Base-by-base conservation (phyloP, 208 protist genomes). In the Leishmania tropica region DNA sequence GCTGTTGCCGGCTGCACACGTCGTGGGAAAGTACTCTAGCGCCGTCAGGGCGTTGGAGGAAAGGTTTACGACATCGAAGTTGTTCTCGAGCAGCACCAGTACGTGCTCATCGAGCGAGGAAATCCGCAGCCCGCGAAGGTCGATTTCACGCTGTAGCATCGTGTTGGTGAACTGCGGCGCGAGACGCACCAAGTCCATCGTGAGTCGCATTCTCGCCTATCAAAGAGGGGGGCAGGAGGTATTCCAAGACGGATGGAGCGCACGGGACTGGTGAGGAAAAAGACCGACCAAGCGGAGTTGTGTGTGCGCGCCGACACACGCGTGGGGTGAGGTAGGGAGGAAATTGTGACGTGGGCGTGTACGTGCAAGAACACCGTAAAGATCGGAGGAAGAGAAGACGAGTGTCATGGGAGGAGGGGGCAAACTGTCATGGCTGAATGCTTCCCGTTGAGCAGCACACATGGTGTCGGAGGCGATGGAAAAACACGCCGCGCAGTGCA, bases 161-260 rank as follows among this genome's bases (percentile, higher is more conserved):
- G 93, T 90, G 77, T 97, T 97, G 5, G 88, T 96, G 74, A 97
- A 94, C 87, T 97, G 95, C 60, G 95, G 95, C 24, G 95, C 93
- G 56, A 89, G 88, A 24, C 92, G 88, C 56, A 97, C 74, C 24
- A 90, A 83, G 67, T 96, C 92, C 47, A 94, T 75, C 4, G 92
- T 95, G 56, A 97, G 89, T 13, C 95, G 90, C 95, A 97, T 97
- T 13, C 60, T 84, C 37, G 31, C 64, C 21, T 35, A 74, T 28
- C 62, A 72, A 10, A 53, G 65, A 64, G 28, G n/a, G 40, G 21
- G 15, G 70, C 3, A 74, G 47, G 15, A n/a, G 7, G 67, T 47
- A 10, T 72, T 24, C 40, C 24, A 7, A 1, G 45, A 45, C 28
- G 45, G 45, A 35, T 10, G 21, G 45, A 7, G 75, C n/a, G 40